These are phyloP conservation scores for Tuber calosporum DNA, from an alignment of 495 filamentous ascomycete genomes.

Conservation along the genomic window DNA sequence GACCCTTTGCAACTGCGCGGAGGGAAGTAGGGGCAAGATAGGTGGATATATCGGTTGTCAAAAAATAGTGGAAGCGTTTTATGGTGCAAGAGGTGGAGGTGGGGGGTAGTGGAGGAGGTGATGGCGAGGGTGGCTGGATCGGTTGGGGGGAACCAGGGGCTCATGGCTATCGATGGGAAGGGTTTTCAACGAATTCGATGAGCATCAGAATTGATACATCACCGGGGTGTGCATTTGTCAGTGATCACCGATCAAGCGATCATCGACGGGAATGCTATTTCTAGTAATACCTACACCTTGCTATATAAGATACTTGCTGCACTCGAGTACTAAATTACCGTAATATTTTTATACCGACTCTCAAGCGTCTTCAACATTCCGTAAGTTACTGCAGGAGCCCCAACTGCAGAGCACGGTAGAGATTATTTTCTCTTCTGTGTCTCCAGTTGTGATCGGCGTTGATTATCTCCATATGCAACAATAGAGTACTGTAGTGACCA, in stretches of 20 bases:
- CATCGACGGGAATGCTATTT: background rate
- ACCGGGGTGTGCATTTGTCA: background rate
- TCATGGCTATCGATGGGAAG: background rate
- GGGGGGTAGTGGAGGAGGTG: constrained; percentile 15
- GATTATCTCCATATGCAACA: background rate
- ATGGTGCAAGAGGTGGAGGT: constrained; percentile 13
- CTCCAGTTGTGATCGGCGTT: background rate
- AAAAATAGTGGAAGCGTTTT: constrained; percentile 10
- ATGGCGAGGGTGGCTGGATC: constrained; percentile 9
- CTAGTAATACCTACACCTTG: background rate
- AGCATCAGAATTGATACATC: background rate
- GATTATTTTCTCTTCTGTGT: background rate
- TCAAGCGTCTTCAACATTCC: background rate
- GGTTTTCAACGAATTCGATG: background rate
- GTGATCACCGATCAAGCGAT: background rate
- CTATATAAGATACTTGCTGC: background rate
- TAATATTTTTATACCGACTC: background rate
- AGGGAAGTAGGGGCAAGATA: constrained; percentile 34
- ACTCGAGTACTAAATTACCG: background rate
- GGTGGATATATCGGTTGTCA: constrained; percentile 11
- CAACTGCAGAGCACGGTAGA: background rate
- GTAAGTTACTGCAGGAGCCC: background rate
- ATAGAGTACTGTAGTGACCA: background rate
- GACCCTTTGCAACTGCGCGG: constrained; percentile 7
- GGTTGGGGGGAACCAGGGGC: constrained; percentile 9